Conservation (phyloP, 805 yeast genomes). For the Wickerhamiella vanderwaltii region DNA sequence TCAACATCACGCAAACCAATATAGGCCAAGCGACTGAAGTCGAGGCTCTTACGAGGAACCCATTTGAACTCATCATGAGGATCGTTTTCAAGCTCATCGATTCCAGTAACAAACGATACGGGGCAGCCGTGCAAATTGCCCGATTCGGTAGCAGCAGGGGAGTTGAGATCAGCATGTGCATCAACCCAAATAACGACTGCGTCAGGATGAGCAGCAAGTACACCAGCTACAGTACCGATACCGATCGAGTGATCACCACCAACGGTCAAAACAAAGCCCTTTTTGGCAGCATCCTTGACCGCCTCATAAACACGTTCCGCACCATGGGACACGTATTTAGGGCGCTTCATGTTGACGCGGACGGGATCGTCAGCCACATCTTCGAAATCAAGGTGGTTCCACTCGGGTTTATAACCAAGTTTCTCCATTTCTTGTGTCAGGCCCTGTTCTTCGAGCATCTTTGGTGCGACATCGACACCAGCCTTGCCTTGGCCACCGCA, state of each 20-base stretch:
- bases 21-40: slow-evolving; percentile 65
- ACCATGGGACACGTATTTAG: slow-evolving; percentile 65
- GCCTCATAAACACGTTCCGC: slow-evolving; percentile 50
- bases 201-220: slow-evolving; percentile 65
- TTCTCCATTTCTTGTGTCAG: slow-evolving; percentile 46
- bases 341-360: slow-evolving; percentile 49
- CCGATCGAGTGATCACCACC: slow-evolving; percentile 98
- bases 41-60: slow-evolving; percentile 55
- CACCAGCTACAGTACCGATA: slow-evolving; percentile 82
- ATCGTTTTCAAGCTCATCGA: slow-evolving; percentile 48
- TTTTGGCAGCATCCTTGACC: slow-evolving; percentile 41
- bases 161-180: slow-evolving; percentile 95
- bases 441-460: slow-evolving; percentile 61
- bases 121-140: slow-evolving; percentile 98
- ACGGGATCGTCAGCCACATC: slow-evolving; percentile 39
- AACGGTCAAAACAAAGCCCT: slow-evolving; percentile 61
- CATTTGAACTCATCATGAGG: slow-evolving; percentile 65
- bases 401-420: slow-evolving; percentile 62
- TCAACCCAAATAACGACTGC: slow-evolving; percentile 92
- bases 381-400: slow-evolving; percentile 25
- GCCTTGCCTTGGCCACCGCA: slow-evolving; percentile 90
- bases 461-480: slow-evolving; percentile 94
- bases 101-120: slow-evolving; percentile 77
- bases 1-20: slow-evolving; percentile 94
- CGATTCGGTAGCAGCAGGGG: slow-evolving; percentile 67